phyloP scores from a whole-genome alignment of 1,139 yeast species.

The Hyphopichia khmerensis region DNA sequence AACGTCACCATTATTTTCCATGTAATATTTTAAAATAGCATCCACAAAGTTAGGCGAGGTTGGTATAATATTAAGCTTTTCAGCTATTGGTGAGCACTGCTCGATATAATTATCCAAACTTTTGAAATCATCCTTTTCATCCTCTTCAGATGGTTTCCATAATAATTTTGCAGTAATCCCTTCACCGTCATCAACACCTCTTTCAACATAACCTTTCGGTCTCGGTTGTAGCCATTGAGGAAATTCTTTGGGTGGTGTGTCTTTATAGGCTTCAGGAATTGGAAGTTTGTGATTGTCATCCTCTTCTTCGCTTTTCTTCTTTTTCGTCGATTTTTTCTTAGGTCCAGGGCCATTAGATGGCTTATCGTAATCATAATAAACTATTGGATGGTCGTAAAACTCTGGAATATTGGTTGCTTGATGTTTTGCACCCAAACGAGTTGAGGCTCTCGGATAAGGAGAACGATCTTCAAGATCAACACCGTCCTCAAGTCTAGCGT shows the following conservation, averaged over 20 bases:
- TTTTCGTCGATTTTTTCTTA: slow-evolving; percentile 13
- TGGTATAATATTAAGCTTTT: slow-evolving; percentile 44
- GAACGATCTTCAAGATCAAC: slow-evolving; percentile 72
- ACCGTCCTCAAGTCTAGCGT: slow-evolving; percentile 75
- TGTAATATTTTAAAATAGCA: slow-evolving; percentile 55
- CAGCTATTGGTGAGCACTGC: slow-evolving; percentile 58
- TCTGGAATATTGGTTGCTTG: slow-evolving; percentile 70
- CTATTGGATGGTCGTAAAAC: slow-evolving; percentile 64
- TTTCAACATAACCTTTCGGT: slow-evolving; percentile 79
- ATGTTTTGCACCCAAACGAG: slow-evolving; percentile 72
- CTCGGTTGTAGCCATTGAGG: slow-evolving; percentile 79
- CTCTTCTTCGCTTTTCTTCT: slow-evolving; percentile 16
- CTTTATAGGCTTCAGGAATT: slow-evolving; percentile 49
- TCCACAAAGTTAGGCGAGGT: slow-evolving; percentile 80
- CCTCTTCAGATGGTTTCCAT: slow-evolving; percentile 57
- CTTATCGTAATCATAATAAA: slow-evolving; percentile 56
- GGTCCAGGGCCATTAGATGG: slow-evolving; percentile 8
- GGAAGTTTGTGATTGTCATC: slow-evolving; percentile 30
- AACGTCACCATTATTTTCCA: slow-evolving; percentile 52
- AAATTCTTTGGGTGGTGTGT: slow-evolving; percentile 42
- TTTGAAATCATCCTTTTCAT: slow-evolving; percentile 27
- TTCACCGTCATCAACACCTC: slow-evolving; percentile 70
- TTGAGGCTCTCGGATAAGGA: slow-evolving; percentile 80
- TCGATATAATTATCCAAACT: slow-evolving; percentile 55
- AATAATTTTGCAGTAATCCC: slow-evolving; percentile 58